phyloP scores from a whole-genome alignment of 2,329 filamentous ascomycete genomes.

The Alternaria dauci region DNA sequence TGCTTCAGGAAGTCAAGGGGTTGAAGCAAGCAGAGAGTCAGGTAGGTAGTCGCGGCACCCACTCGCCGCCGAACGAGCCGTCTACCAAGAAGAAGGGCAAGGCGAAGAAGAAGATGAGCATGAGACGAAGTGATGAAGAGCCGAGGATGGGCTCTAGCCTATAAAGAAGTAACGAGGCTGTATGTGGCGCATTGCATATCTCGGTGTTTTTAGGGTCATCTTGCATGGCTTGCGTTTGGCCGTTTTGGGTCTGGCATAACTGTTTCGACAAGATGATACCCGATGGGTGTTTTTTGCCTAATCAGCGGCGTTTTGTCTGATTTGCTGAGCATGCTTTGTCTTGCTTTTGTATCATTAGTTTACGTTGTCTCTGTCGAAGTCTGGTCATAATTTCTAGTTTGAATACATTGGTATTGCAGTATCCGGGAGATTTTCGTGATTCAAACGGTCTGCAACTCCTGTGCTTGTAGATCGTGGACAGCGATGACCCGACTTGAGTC shows the following conservation, averaged over 20 bases:
- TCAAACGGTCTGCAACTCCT: background rate
- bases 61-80: conserved; percentile 38
- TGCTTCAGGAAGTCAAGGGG: conserved; percentile 81
- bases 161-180: conserved; percentile 10
- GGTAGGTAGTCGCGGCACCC: conserved; percentile 36
- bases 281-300: conserved; percentile 9
- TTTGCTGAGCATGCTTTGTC: conserved; percentile 1
- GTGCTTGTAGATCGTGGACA: too few species aligned
- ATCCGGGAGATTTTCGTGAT: background rate
- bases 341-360: conserved; percentile 4
- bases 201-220: conserved; percentile 12
- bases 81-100: conserved; percentile 40
- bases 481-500: too few species aligned
- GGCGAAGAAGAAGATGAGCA: conserved; percentile 40
- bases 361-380: background rate
- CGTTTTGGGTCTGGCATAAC: conserved; percentile 6
- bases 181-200: conserved; percentile 10
- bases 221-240: conserved; percentile 12
- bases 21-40: conserved; percentile 56
- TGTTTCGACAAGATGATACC: conserved; percentile 14
- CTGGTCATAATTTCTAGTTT: conserved; percentile 4
- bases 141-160: conserved; percentile 42
- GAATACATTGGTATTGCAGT: conserved; percentile 3
- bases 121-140: conserved; percentile 28
- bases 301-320: background rate